Percentiles rank a stretch among this genome's conserved stretches.
Conservation (phyloP, 1,284 basidiomycete genomes). For the Peniophora sp. region DNA sequence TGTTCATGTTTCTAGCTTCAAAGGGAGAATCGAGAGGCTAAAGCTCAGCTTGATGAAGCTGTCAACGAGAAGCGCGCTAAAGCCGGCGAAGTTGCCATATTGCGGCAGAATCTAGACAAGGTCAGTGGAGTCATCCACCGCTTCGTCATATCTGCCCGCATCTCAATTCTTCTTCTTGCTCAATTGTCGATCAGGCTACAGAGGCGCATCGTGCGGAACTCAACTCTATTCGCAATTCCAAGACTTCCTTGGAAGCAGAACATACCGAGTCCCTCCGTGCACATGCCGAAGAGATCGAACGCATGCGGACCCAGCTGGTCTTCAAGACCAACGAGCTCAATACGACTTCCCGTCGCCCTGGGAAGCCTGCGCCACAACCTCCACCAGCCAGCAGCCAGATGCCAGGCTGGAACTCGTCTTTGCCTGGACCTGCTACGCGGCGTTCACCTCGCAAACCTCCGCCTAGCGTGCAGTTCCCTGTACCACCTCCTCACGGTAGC, state of each 20-base stretch:
- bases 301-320: conserved; percentile 56
- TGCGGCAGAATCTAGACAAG: conserved; percentile 52
- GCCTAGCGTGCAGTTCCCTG: conserved; percentile 5
- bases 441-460: conserved; percentile 31
- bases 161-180: no score
- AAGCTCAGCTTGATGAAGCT: conserved; percentile 32
- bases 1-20: conserved; percentile 31
- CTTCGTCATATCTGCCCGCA: no score
- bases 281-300: conserved; percentile 60
- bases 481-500: conserved; percentile 6
- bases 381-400: conserved; percentile 27
- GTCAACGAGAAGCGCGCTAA: conserved; percentile 44
- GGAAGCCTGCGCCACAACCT: conserved; percentile 27
- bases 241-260: conserved; percentile 50
- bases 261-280: conserved; percentile 47
- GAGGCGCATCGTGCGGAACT: conserved; percentile 53
- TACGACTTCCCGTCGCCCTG: conserved; percentile 42
- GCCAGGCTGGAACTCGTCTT: conserved; percentile 24
- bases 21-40: conserved; percentile 36
- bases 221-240: conserved; percentile 47
- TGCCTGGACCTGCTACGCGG: conserved; percentile 20
- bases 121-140: conserved; percentile 20
- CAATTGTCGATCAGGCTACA: no score
- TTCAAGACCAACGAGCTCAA: conserved; percentile 77
- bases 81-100: conserved; percentile 55